phyloP scores from a whole-genome alignment of 169 alveolate species.

The Plasmodium reichenowi region DNA sequence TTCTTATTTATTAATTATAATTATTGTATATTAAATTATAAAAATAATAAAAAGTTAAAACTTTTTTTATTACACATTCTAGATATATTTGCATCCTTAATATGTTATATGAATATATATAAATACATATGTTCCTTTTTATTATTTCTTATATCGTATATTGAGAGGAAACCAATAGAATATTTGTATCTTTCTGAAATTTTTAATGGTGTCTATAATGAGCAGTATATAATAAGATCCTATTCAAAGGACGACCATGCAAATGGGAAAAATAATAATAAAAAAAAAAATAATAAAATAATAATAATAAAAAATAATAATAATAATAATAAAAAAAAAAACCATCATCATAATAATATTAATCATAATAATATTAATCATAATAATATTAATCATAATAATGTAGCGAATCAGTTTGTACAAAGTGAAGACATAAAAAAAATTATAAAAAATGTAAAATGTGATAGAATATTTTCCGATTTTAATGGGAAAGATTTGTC shows the following conservation, averaged over 20 bases:
- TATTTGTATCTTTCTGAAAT: conserved; percentile 3
- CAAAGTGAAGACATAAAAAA: no score
- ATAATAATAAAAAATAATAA: no score
- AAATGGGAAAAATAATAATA: no score
- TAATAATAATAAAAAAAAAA: no score
- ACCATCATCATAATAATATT: no score
- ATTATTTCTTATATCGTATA: conserved; percentile 22
- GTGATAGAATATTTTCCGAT: no score
- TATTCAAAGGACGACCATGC: neutral
- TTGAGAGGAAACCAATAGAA: conserved; percentile 34
- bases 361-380: no score
- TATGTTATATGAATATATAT: conserved; percentile 38
- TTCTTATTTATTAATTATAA: conserved; percentile 64
- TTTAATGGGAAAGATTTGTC: no score
- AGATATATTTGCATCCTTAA: conserved; percentile 15
- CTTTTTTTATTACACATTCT: conserved; percentile 16
- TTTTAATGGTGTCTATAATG: neutral
- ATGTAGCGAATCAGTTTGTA: no score
- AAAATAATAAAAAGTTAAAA: conserved; percentile 2
- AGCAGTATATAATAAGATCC: neutral
- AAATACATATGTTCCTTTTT: conserved; percentile 33
- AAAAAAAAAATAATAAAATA: no score
- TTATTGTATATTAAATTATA: conserved; percentile 52
- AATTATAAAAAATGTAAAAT: no score
- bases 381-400: no score